Percentiles rank a stretch among this genome's conserved stretches.
Conservation (phyloP, 306 rosid genomes). For the Rosa persica region DNA sequence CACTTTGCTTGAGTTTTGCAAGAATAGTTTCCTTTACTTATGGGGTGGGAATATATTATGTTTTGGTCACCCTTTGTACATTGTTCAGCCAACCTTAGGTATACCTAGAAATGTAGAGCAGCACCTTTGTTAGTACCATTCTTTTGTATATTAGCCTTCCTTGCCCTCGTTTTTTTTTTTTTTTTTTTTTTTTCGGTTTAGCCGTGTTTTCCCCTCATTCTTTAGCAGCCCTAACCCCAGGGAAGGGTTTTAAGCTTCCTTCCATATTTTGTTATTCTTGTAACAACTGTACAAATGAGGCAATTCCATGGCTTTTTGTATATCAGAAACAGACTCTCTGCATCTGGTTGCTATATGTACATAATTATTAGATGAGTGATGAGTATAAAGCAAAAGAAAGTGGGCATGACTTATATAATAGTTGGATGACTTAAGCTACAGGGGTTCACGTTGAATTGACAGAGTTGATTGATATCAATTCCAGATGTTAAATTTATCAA, state of each 20-base stretch:
- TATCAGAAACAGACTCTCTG: not conserved
- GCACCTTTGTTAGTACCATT: constrained; percentile 46
- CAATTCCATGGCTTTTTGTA: constrained; percentile 28
- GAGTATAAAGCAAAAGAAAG: too few relatives aligned
- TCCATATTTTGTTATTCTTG: constrained; percentile 28
- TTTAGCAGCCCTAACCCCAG: constrained; percentile 47
- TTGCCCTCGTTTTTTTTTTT: constrained; percentile 30
- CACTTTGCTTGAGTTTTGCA: constrained; percentile 20
- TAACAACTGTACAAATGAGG: constrained; percentile 52
- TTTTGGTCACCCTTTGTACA: constrained; percentile 55
- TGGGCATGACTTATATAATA: too few relatives aligned
- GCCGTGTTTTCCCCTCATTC: constrained; percentile 35
- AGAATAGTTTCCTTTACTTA: constrained; percentile 38
- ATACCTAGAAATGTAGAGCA: constrained; percentile 47
- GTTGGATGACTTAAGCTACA: too few relatives aligned
- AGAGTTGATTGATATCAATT: not conserved
- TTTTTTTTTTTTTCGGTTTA: constrained; percentile 36
- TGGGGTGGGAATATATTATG: constrained; percentile 47
- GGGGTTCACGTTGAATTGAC: not conserved
- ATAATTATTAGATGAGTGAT: too few relatives aligned
- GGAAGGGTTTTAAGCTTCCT: constrained; percentile 24
- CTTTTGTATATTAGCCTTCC: constrained; percentile 57
- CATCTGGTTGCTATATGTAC: not conserved
- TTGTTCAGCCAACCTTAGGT: constrained; percentile 34
- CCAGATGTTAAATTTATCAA: not conserved